Percentiles rank a stretch among this genome's conserved stretches.
Conservation (phyloP, 805 yeast species). For the Candida vaughaniae region DNA sequence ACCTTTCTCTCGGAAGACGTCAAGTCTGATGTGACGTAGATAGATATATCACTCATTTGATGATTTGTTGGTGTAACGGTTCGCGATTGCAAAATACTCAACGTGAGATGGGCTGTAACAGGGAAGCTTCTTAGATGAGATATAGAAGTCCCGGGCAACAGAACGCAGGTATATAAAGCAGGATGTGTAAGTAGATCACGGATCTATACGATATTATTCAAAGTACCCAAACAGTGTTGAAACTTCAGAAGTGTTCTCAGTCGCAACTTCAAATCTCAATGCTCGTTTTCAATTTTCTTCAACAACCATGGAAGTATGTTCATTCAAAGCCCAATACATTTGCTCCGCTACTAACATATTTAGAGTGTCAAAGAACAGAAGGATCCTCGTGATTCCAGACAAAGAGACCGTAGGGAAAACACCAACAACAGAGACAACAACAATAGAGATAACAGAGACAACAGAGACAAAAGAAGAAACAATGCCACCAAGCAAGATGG, state of each 20-base stretch:
- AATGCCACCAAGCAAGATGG: constrained; percentile 47
- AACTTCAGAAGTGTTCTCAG: too few relatives aligned
- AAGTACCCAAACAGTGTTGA: too few relatives aligned
- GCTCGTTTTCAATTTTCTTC: too few relatives aligned
- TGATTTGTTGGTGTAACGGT: neutral
- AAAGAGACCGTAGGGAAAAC: too few relatives aligned
- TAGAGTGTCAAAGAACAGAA: too few relatives aligned
- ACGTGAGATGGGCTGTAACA: too few relatives aligned
- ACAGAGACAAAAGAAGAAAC: constrained; percentile 18
- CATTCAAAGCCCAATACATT: neutral
- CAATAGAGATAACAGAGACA: constrained; percentile 5
- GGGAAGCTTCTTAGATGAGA: too few relatives aligned
- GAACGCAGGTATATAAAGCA: too few relatives aligned
- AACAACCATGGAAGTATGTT: constrained; percentile 8
- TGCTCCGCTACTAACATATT: neutral
- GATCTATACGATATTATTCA: too few relatives aligned
- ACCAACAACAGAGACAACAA: neutral
- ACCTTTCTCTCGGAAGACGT: constrained; percentile 71
- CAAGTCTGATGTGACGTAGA: constrained; percentile 61
- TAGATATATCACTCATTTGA: constrained; percentile 43
- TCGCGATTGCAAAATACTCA: constrained; percentile 4
- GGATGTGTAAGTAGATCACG: too few relatives aligned
- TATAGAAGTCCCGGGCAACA: too few relatives aligned
- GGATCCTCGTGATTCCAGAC: constrained; percentile 1
- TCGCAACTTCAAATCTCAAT: too few relatives aligned